phyloP scores from a whole-genome alignment of 169 alveolate species.

The Plasmodium reichenowi region DNA sequence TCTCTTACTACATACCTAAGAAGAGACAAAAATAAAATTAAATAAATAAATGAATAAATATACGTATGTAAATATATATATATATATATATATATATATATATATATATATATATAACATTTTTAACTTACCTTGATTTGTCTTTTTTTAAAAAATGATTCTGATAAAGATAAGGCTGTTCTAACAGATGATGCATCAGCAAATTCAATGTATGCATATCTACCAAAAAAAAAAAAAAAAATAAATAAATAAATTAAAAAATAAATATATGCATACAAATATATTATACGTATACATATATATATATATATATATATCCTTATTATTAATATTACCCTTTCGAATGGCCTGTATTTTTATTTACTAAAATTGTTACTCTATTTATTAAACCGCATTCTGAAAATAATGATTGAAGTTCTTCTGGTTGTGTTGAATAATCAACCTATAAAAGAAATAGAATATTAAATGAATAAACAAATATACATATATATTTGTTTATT shows the following conservation, averaged over 20 bases:
- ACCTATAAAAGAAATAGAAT: constrained; percentile 82
- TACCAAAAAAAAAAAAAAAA: constrained; percentile 9
- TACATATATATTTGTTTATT: neutral
- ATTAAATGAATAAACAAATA: neutral
- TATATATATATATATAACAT: too few species aligned
- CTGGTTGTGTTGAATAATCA: constrained; percentile 93
- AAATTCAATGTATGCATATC: constrained; percentile 94
- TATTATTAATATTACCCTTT: constrained; percentile 83
- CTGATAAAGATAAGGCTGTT: constrained; percentile 91
- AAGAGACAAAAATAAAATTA: neutral
- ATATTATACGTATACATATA: neutral
- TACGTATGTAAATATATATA: too few species aligned
- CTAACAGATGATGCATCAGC: constrained; percentile 88
- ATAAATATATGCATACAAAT: neutral
- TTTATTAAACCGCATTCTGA: constrained; percentile 92
- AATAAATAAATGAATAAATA: neutral
- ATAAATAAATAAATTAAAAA: neutral
- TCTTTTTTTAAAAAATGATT: constrained; percentile 92
- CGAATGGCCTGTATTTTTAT: constrained; percentile 94
- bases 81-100: neutral
- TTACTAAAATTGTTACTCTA: constrained; percentile 94
- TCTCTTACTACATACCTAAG: constrained; percentile 86
- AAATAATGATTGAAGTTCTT: constrained; percentile 92
- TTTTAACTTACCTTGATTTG: constrained; percentile 87
- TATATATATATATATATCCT: neutral